Evolutionary conservation across 176 grass and related monocot species (phyloP).

Genomic region (Oryza nivara): DNA sequence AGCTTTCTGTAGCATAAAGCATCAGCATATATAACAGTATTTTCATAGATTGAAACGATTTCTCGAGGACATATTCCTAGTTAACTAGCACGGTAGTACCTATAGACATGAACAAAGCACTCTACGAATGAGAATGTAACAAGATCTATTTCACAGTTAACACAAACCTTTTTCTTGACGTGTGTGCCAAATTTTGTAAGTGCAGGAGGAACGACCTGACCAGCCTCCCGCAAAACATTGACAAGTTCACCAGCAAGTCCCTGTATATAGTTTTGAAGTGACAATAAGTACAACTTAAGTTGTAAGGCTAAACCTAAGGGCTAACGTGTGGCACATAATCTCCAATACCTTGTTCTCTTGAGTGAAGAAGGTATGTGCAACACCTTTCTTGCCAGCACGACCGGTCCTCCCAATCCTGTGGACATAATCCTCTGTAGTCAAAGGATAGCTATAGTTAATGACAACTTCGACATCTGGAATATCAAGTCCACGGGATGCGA

Average conservation of each 20-base stretch:
- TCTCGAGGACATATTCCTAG: background rate
- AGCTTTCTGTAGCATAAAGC: background rate
- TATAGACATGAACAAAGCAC: background rate
- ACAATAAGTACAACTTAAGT: background rate
- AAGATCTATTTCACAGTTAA: background rate
- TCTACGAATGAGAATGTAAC: background rate
- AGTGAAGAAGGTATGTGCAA: slow-evolving; percentile 98
- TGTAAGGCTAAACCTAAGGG: background rate
- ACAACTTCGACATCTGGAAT: slow-evolving; percentile 98
- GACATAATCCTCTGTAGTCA: slow-evolving; percentile 97
- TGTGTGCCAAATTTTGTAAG: slow-evolving; percentile 96
- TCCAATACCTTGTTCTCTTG: slow-evolving; percentile 75
- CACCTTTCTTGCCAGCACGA: slow-evolving; percentile 93
- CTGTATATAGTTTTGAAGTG: slow-evolving; percentile 41
- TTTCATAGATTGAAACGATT: background rate
- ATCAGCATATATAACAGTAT: background rate
- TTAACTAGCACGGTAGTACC: background rate
- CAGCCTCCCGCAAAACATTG: slow-evolving; percentile 96
- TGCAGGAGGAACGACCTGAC: slow-evolving; percentile 71
- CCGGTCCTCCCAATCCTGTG: slow-evolving; percentile 95
- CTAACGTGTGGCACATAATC: slow-evolving; percentile 1
- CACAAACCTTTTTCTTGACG: slow-evolving; percentile 97
- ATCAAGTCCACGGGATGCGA: slow-evolving; percentile 94
- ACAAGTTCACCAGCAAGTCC: slow-evolving; percentile 95
- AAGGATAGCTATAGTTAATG: slow-evolving; percentile 98